A percentile compares a stretch with the other conserved stretches of the same genome.
phyloP scores from a whole-genome alignment of 2,329 filamentous ascomycete genomes.

The Claviceps paspali region DNA sequence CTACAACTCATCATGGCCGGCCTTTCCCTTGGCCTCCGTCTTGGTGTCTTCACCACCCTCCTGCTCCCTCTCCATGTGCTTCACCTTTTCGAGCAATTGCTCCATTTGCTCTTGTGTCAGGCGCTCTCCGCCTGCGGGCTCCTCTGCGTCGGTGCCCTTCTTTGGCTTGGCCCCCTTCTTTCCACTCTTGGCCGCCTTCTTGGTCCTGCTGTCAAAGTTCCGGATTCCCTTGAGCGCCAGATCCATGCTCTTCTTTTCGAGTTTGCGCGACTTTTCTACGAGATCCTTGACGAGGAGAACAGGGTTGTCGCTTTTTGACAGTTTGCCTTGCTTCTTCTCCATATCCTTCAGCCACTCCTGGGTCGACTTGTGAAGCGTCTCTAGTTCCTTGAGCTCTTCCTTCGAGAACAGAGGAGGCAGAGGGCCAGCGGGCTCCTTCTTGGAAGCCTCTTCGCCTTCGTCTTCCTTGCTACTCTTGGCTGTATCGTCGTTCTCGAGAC shows the following conservation, averaged over 20 bases:
- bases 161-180: conserved; percentile 23
- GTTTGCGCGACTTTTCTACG: conserved; percentile 48
- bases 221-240: conserved; percentile 55
- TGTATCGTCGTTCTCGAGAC: conserved; percentile 58
- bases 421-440: conserved; percentile 31
- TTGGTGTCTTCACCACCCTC: conserved; percentile 12
- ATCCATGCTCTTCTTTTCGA: conserved; percentile 56
- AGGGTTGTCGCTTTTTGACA: conserved; percentile 57
- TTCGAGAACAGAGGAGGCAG: conserved; percentile 54
- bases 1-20: conserved; percentile 22
- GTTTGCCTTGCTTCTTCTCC: conserved; percentile 52
- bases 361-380: conserved; percentile 45
- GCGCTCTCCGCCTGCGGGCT: conserved; percentile 26
- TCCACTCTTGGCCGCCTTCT: conserved; percentile 20
- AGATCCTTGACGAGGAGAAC: conserved; percentile 61
- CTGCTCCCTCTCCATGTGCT: conserved; percentile 16
- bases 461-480: conserved; percentile 18
- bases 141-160: conserved; percentile 18
- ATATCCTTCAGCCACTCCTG: conserved; percentile 63
- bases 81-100: conserved; percentile 27
- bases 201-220: conserved; percentile 25
- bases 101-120: conserved; percentile 21
- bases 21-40: conserved; percentile 7
- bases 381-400: conserved; percentile 54
- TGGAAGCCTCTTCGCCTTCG: conserved; percentile 31